Percentiles rank a stretch among this genome's conserved stretches.
These are phyloP conservation scores for Penicillium freii DNA, from an alignment of 2,329 filamentous ascomycete species.

Conservation along the genomic window DNA sequence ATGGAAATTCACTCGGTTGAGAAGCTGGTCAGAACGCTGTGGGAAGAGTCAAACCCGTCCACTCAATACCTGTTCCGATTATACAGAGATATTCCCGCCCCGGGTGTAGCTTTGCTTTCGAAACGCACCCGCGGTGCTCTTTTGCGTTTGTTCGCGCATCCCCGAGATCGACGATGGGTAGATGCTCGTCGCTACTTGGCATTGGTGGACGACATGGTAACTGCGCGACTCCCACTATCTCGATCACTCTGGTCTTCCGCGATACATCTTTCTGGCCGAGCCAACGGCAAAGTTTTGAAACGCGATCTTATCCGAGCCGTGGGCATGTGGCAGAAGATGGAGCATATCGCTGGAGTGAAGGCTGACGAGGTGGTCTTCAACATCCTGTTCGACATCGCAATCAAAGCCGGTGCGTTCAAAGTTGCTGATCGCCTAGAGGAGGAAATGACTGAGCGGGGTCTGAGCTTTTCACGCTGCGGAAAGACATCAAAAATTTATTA, in stretches of 20 bases:
- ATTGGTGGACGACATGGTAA: conserved; percentile 78
- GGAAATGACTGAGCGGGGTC: conserved; percentile 71
- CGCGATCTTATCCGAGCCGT: conserved; percentile 67
- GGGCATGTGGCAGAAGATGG: conserved; percentile 86
- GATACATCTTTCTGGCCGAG: conserved; percentile 73
- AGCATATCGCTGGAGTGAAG: conserved; percentile 63
- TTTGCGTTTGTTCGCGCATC: conserved; percentile 65
- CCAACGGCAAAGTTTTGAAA: conserved; percentile 58
- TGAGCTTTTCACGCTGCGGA: conserved; percentile 73
- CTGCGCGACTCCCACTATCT: conserved; percentile 66
- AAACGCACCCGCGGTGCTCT: conserved; percentile 59
- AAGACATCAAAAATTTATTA: conserved; percentile 81
- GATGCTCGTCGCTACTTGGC: conserved; percentile 78
- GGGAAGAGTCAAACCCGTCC: conserved; percentile 41
- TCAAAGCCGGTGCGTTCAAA: conserved; percentile 78
- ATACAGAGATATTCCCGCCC: conserved; percentile 54
- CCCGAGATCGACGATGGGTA: conserved; percentile 36
- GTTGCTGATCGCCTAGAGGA: conserved; percentile 81
- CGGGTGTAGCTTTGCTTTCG: conserved; percentile 53
- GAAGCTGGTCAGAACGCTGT: conserved; percentile 43
- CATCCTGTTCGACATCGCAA: conserved; percentile 83
- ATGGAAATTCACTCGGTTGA: conserved; percentile 39
- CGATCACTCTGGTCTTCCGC: conserved; percentile 78
- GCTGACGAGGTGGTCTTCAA: conserved; percentile 85
- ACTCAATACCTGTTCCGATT: conserved; percentile 53